These are phyloP conservation scores for Rhizopus arrhizus DNA, from an alignment of 371 early-diverging fungal genomes.

Conservation along the genomic window DNA sequence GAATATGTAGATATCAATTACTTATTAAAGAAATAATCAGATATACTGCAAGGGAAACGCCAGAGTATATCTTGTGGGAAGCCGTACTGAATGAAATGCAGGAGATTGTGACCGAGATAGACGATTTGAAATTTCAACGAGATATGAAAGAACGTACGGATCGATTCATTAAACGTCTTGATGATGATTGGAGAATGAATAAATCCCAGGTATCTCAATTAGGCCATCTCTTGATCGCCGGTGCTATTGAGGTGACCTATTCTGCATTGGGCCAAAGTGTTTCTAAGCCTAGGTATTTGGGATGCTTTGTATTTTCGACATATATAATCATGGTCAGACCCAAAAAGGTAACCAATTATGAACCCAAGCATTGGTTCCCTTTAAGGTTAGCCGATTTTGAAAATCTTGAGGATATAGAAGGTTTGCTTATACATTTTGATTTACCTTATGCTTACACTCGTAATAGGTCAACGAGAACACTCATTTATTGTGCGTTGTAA, in stretches of 20 bases:
- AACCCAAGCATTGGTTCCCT: conserved; percentile 65
- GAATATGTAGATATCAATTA: conserved; percentile 53
- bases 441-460: not conserved
- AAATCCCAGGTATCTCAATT: conserved; percentile 34
- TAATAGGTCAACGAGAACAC: conserved; percentile 36
- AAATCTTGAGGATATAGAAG: conserved; percentile 46
- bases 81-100: conserved; percentile 36
- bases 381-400: conserved; percentile 50
- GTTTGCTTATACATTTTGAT: conserved; percentile 10
- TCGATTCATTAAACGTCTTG: conserved; percentile 40
- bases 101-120: conserved; percentile 40
- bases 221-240: conserved; percentile 44
- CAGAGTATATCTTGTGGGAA: conserved; percentile 30
- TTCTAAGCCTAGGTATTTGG: conserved; percentile 47
- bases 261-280: conserved; percentile 40
- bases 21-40: conserved; percentile 49
- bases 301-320: conserved; percentile 58
- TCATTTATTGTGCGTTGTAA: conserved; percentile 45
- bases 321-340: conserved; percentile 58
- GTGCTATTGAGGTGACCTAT: conserved; percentile 51
- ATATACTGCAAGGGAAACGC: conserved; percentile 33
- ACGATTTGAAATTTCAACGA: conserved; percentile 32
- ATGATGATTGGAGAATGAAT: conserved; percentile 42
- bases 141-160: conserved; percentile 44
- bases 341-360: conserved; percentile 55